Base-by-base conservation (phyloP, 805 yeast species). In the Citeromyces matritensis region DNA sequence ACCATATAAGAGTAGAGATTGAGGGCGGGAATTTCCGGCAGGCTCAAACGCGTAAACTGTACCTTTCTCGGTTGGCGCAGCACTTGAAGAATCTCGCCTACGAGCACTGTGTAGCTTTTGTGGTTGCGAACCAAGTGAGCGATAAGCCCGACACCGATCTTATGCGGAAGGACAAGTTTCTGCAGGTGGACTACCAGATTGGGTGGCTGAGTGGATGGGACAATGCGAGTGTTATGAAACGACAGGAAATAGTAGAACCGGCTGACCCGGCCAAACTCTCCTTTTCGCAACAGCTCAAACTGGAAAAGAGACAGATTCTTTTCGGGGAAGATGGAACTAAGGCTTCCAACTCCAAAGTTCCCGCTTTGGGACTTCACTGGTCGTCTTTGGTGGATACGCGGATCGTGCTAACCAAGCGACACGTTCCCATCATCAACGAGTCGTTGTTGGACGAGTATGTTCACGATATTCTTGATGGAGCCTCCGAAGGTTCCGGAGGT, bases 161-260 rank as follows among this genome's bases (percentile, higher is more conserved):
- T 5, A 35, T 49, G n/a, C 36, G 38, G 5, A 43, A 48, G 5
- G 41, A 47, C 27, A 53, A 59, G 33, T 54, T 61, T 3, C 47
- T 68, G 34, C 57, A 55, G 26, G 53, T 65, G 31, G 79, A 76
- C 34, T 69, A 73, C 43, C 94, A 84, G 44, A 42, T 73, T 12
- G 81, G 86, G 5, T 72, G 78, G 66, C 55, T 71, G 29, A 63
- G 72, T 13, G 95, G 94, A 1, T 84, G 94, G 94, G 73, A 69
- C 37, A 55, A 57, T 35, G 49, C 53, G 1, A 46, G 54, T 12
- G 57, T 63, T 14, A 30, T 41, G 26, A 41, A 46, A 30, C 42
- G 56, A 21, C 59, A 56, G 28, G 29, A 24, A 15, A 24, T 29
- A 19, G 23, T 26, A 13, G 30, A 28, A n/a, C 30, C n/a, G 14